Evolutionary conservation across 192 early-diverging fungal species (phyloP).

Genomic region (Phlyctochytrium arcticum): DNA sequence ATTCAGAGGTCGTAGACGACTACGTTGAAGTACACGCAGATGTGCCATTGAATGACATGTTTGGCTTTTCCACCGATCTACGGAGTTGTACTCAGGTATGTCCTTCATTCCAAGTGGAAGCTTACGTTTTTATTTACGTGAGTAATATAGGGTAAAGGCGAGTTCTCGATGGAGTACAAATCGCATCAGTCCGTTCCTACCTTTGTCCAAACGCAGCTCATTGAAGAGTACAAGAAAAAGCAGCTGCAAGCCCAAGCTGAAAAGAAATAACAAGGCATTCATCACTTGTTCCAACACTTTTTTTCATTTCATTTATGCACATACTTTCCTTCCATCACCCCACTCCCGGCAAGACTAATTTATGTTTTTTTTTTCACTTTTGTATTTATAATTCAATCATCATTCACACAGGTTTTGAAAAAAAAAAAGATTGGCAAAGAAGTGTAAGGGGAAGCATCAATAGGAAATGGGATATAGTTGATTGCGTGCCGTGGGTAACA

Average conservation of each 20-base stretch:
- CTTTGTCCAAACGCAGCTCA: constrained; percentile 79
- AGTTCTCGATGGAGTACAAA: constrained; percentile 98
- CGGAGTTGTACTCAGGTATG: constrained; percentile 67
- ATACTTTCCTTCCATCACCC: too few species aligned
- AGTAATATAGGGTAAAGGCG: constrained; percentile 83
- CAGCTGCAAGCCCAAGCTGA: constrained; percentile 1
- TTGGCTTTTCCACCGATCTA: constrained; percentile 96
- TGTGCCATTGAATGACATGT: constrained; percentile 98
- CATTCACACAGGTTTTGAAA: too few species aligned
- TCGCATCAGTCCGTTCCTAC: constrained; percentile 67
- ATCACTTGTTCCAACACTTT: too few species aligned
- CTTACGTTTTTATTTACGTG: background rate
- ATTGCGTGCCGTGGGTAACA: too few species aligned
- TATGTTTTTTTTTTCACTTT: too few species aligned
- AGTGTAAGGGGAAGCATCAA: too few species aligned
- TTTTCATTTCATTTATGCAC: too few species aligned
- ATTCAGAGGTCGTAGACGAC: constrained; percentile 90
- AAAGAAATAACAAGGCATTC: too few species aligned
- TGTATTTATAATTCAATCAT: too few species aligned
- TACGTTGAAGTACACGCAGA: constrained; percentile 81
- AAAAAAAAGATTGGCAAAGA: too few species aligned
- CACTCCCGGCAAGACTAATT: too few species aligned
- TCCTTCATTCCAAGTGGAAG: background rate
- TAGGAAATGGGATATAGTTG: too few species aligned
- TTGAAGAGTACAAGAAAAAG: constrained; percentile 77